Base-by-base conservation (phyloP, 2,329 filamentous ascomycete genomes). In the Ophiostoma novo-ulmi region DNA sequence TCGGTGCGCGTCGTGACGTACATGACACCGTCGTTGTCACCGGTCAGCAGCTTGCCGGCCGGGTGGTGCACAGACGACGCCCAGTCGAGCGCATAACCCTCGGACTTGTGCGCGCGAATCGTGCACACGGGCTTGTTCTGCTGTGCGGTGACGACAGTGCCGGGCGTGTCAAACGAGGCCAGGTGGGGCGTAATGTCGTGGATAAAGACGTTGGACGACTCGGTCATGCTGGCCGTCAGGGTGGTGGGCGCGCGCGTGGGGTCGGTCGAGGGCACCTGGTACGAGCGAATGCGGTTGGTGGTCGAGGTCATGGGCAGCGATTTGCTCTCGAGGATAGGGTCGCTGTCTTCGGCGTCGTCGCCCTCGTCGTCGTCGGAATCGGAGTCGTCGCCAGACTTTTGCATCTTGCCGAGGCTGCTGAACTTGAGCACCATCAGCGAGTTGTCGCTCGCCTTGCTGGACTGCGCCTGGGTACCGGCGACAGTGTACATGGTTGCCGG, bases 41-140 rank as follows among this genome's bases (percentile, higher is more conserved):
- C 95, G 0, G 94, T 97, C 65, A 97, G 81, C 3, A 99, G 88
- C 80, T 94, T 95, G 72, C 94, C 94, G 66, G 89, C 86, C 0
- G 93, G 88, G 65, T 92, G 85, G 11, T 92, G 79, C 0, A 93
- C 91, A 8, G 92, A 79, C 0, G 93, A 91, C 36, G 94, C 97
- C 95, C 95, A 99, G 81, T 97, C 95, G n/a, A 99, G 81, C 0
- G 93, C 95, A 79, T 98, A 99, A 67, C 95, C 95, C 83, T 99
- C 95, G 14, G 89, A 83, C 81, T 94, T 94, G 86, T 99, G 95
- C 75, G 94, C 93, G 75, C 91, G 88, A 75, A 99, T 89, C 2
- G 93, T 97, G 74, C 87, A 91, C 68, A 97, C 81, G 44, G 95
- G 93, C 82, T 96, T 96, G 79, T 93, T 94, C 78, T 97, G 92